Conservation (phyloP, 176 grass and related monocot genomes). For the Musa troglodytarum region DNA sequence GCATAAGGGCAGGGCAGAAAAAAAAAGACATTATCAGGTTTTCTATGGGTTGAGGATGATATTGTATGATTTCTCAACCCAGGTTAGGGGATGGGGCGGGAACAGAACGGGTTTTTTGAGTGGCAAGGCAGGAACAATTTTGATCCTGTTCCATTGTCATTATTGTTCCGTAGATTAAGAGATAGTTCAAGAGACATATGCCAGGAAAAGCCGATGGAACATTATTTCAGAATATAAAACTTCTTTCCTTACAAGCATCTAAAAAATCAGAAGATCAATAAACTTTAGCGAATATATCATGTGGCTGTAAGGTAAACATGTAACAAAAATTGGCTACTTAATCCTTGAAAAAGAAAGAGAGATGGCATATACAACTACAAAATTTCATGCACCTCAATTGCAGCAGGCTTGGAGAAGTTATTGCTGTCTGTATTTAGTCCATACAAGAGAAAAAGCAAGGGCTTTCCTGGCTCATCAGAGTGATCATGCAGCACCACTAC, state of each 20-base stretch:
- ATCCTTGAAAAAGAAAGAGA: not conserved
- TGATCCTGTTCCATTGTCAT: too few species aligned
- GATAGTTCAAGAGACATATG: too few species aligned
- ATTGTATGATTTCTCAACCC: too few species aligned
- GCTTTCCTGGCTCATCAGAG: constrained; percentile 38
- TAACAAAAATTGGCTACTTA: not conserved
- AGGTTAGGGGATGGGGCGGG: too few species aligned
- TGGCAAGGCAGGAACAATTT: too few species aligned
- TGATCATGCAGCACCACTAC: constrained; percentile 42
- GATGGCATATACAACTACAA: not conserved
- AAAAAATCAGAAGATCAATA: not conserved
- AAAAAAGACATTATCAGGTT: too few species aligned
- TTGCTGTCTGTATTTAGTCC: constrained; percentile 76
- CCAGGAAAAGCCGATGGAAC: too few species aligned
- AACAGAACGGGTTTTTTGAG: too few species aligned
- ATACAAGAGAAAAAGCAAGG: constrained; percentile 72
- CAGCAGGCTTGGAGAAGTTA: constrained; percentile 88
- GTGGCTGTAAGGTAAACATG: not conserved
- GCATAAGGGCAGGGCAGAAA: too few species aligned
- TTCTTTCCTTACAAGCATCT: not conserved
- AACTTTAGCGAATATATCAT: not conserved
- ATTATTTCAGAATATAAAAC: not conserved
- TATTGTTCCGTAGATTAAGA: too few species aligned
- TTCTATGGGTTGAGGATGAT: too few species aligned
- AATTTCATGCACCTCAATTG: constrained; percentile 49